Base-by-base conservation (phyloP, 2,329 filamentous ascomycete genomes). In the Lasiodiplodia hormozganensis region DNA sequence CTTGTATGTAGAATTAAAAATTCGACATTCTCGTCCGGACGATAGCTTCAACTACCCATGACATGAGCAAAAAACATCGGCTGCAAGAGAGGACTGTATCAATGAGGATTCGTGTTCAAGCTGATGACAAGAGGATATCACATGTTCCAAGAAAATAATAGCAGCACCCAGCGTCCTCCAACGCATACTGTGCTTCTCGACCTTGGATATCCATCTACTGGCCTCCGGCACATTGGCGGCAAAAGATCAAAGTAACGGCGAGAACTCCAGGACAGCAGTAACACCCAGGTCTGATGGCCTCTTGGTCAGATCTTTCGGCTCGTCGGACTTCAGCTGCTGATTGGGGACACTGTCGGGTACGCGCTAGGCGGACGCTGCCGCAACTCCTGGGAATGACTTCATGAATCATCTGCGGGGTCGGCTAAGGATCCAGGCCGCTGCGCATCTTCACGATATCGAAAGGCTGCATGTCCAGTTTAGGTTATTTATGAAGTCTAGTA, bases 371-470 rank as follows among this genome's bases (percentile, higher is more conserved):
- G 21, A 28, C 14, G 38, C 56, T 28, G 54, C 58, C 47, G 43
- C 58, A 21, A 23, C 58, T 31, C 10, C 40, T 12, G 14, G 43
- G 34, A 21, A 62, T 62, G 58, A 34, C 58, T 62, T 62, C 40
- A 62, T 62, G 58, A 62, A 36, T 51, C 43, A 51, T 51, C 40
- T 51, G 58, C 43, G 58, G 56, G 58, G 58, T 62, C 43, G 7
- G 43, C 40, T 18, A 21, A 40, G 58, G 40, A 8, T 62, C 23
- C 58, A 21, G 40, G 10, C 23, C 40, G 58, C 25, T 23, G 21
- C 40, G 25, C 12, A 11, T 43, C 6, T 16, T 23, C 23, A 62
- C 25, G 14, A 7, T 14, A 51, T 28, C 43, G 18, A 36, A 12
- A 23, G 10, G 14, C 34, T n/a, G 28, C 36, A 51, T 23, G 21